A percentile compares a stretch with the other conserved stretches of the same genome.
Evolutionary conservation across 495 filamentous ascomycete genomes (phyloP).

Genomic region (Oleoguttula mirabilis): DNA sequence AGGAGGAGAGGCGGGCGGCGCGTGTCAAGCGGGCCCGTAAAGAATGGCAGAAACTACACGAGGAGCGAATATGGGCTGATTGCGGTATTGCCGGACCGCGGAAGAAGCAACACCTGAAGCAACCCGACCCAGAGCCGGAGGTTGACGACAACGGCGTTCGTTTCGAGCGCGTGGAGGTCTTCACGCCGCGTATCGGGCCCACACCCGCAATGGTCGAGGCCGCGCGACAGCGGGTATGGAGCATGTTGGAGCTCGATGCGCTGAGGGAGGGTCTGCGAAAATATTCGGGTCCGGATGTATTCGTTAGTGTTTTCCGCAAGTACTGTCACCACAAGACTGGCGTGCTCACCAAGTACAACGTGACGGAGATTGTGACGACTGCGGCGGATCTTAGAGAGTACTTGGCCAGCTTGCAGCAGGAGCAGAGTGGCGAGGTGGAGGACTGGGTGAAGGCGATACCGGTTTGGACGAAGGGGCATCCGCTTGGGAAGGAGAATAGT

Average conservation of each 20-base stretch:
- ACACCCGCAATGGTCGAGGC: slow-evolving; percentile 5
- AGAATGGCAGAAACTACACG: slow-evolving; percentile 15
- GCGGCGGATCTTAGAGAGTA: slow-evolving; percentile 19
- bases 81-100: not conserved
- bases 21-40: not conserved
- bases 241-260: slow-evolving; percentile 11
- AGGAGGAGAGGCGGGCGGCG: not conserved
- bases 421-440: slow-evolving; percentile 12
- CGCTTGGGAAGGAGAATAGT: slow-evolving; percentile 13
- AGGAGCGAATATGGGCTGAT: slow-evolving; percentile 13
- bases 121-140: slow-evolving; percentile 1
- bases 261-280: slow-evolving; percentile 20
- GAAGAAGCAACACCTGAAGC: slow-evolving; percentile 5
- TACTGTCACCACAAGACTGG: slow-evolving; percentile 17
- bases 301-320: slow-evolving; percentile 20
- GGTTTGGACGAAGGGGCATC: slow-evolving; percentile 16
- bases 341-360: slow-evolving; percentile 20
- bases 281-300: slow-evolving; percentile 21
- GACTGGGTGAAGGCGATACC: slow-evolving; percentile 26
- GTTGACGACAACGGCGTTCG: slow-evolving; percentile 11
- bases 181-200: slow-evolving; percentile 18
- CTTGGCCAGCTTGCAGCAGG: slow-evolving; percentile 3
- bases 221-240: slow-evolving; percentile 14
- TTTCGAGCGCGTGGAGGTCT: slow-evolving; percentile 24
- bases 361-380: slow-evolving; percentile 24